phyloP scores from a whole-genome alignment of 805 yeast genomes.

The Blastobotrys terrestris region DNA sequence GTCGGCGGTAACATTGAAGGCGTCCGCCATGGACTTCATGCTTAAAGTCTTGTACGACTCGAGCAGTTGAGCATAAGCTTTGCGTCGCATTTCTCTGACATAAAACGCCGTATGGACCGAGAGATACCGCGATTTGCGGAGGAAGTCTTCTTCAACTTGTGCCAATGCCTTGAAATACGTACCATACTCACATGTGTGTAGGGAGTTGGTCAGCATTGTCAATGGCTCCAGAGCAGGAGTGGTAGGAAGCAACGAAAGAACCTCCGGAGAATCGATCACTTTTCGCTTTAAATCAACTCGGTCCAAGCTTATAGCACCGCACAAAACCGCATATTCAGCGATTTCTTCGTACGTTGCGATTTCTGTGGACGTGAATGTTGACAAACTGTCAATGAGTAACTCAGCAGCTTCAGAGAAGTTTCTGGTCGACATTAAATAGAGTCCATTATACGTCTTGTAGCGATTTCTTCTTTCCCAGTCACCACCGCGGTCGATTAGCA shows the following conservation, averaged over 20 bases:
- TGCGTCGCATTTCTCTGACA: conserved; percentile 87
- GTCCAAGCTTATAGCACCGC: conserved; percentile 79
- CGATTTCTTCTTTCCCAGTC: conserved; percentile 99
- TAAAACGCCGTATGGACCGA: conserved; percentile 76
- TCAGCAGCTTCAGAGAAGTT: conserved; percentile 81
- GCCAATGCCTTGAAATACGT: conserved; percentile 71
- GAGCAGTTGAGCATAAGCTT: conserved; percentile 87
- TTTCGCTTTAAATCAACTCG: conserved; percentile 79
- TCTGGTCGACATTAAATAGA: conserved; percentile 77
- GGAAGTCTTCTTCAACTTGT: conserved; percentile 66
- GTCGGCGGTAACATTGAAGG: conserved; percentile 82
- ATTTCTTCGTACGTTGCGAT: conserved; percentile 82
- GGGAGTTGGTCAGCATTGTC: conserved; percentile 72
- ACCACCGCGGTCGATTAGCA: conserved; percentile 89
- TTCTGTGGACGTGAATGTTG: conserved; percentile 93
- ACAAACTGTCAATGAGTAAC: conserved; percentile 79
- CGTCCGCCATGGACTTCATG: conserved; percentile 86
- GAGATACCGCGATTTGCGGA: conserved; percentile 60
- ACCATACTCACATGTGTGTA: conserved; percentile 83
- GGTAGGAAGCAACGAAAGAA: conserved; percentile 69
- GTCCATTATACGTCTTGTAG: conserved; percentile 84
- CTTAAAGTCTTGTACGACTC: conserved; percentile 92
- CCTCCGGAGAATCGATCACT: conserved; percentile 90
- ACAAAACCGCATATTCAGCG: conserved; percentile 78
- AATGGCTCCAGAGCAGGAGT: conserved; percentile 72